Evolutionary conservation across 2,329 filamentous ascomycete genomes (phyloP).

Genomic region (Diaporthe sp.): DNA sequence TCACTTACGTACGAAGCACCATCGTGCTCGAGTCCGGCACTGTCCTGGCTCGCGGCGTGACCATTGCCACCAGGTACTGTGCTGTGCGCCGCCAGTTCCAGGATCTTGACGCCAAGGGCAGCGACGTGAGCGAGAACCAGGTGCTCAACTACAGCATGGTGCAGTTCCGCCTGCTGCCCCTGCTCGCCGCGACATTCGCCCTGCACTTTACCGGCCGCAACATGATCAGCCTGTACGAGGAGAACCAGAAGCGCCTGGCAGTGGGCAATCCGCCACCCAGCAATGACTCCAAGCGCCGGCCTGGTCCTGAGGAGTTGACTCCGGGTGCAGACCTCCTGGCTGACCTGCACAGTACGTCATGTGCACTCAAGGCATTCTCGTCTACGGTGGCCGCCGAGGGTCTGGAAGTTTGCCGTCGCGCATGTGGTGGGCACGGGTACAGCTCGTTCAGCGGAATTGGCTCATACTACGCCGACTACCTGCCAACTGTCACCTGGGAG

Average conservation of each 20-base stretch:
- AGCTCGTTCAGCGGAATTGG: constrained; percentile 83
- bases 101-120: constrained; percentile 73
- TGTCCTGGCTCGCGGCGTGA: constrained; percentile 80
- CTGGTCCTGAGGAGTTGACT: constrained; percentile 77
- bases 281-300: constrained; percentile 61
- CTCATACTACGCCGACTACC: constrained; percentile 80
- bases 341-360: constrained; percentile 82
- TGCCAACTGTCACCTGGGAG: constrained; percentile 79
- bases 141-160: constrained; percentile 88
- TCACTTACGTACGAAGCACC: constrained; percentile 81
- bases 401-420: constrained; percentile 80
- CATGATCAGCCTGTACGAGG: constrained; percentile 81
- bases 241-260: constrained; percentile 78
- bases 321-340: constrained; percentile 77
- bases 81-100: constrained; percentile 84
- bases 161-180: constrained; percentile 78
- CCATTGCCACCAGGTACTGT: constrained; percentile 82
- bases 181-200: constrained; percentile 82
- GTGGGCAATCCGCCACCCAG: constrained; percentile 48
- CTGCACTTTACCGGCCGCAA: constrained; percentile 82
- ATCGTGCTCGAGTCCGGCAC: constrained; percentile 82
- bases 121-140: constrained; percentile 73
- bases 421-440: constrained; percentile 84
- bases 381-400: constrained; percentile 81
- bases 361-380: constrained; percentile 80